Conservation (phyloP, 306 rosid genomes). For the Lablab purpureus region DNA sequence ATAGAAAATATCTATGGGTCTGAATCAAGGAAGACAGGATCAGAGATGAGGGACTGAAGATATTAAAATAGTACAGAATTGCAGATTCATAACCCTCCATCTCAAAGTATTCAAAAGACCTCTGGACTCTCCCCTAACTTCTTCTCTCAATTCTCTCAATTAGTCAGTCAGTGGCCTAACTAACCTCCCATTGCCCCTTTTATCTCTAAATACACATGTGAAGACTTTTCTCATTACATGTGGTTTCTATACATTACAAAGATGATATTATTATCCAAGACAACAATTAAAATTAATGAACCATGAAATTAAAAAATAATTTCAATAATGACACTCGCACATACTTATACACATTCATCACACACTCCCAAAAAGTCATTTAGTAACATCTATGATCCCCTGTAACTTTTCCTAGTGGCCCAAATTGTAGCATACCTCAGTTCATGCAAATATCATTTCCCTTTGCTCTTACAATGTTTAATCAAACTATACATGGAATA, state of each 20-base stretch:
- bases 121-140: conserved; percentile 25
- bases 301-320: conserved; percentile 12
- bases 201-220: neutral
- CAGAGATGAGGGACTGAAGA: neutral
- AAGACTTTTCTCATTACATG: no score
- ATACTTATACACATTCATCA: conserved; percentile 15
- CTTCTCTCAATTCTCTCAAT: neutral
- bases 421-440: conserved; percentile 26
- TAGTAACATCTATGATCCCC: neutral
- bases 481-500: neutral
- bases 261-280: no score
- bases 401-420: neutral
- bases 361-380: neutral
- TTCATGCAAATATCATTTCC: neutral
- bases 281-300: conserved; percentile 7
- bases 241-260: no score
- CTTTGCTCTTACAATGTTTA: neutral
- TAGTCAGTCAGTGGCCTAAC: conserved; percentile 9
- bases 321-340: conserved; percentile 11
- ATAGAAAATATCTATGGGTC: neutral
- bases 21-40: conserved; percentile 10
- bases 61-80: neutral
- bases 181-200: neutral
- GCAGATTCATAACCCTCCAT: neutral
- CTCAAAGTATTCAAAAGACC: neutral